Conservation (phyloP, 2,329 filamentous ascomycete species). For the Fonsecaea monophora region DNA sequence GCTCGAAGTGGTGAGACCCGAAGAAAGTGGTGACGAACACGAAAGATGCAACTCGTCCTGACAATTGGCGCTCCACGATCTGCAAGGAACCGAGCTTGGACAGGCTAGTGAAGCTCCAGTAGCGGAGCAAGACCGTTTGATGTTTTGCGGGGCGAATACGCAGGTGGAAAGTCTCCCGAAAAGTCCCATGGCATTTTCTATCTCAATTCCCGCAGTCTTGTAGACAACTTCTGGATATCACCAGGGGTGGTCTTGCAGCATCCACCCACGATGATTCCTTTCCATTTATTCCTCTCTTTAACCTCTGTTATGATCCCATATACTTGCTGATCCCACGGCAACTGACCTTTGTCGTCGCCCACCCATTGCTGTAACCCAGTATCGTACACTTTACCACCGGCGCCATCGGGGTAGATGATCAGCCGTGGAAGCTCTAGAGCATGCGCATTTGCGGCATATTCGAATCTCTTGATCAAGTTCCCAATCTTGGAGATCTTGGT, state of each 20-base stretch:
- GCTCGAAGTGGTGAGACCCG: conserved; percentile 9
- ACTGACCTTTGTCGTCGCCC: conserved; percentile 25
- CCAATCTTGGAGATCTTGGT: conserved; percentile 52
- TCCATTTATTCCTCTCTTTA: conserved; percentile 32
- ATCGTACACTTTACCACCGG: conserved; percentile 72
- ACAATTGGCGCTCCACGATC: conserved; percentile 2
- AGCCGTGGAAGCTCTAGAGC: conserved; percentile 57
- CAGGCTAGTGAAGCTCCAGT: neutral
- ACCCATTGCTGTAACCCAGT: conserved; percentile 68
- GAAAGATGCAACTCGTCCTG: conserved; percentile 12
- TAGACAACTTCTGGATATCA: conserved; percentile 45
- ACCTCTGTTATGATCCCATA: conserved; percentile 42
- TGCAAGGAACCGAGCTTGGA: conserved; percentile 7
- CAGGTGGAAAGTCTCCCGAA: conserved; percentile 13
- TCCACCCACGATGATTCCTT: conserved; percentile 51
- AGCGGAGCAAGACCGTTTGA: neutral
- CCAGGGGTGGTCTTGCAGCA: conserved; percentile 55
- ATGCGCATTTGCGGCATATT: conserved; percentile 49
- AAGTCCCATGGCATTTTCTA: neutral
- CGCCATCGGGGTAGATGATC: conserved; percentile 73
- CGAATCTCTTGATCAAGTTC: conserved; percentile 41
- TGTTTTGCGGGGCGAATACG: conserved; percentile 2
- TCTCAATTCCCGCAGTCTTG: conserved; percentile 19
- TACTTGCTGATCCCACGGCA: conserved; percentile 45
- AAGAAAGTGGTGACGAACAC: conserved; percentile 12